These are phyloP conservation scores for Trametes cingulata DNA, from an alignment of 768 basidiomycete genomes.

Conservation along the genomic window DNA sequence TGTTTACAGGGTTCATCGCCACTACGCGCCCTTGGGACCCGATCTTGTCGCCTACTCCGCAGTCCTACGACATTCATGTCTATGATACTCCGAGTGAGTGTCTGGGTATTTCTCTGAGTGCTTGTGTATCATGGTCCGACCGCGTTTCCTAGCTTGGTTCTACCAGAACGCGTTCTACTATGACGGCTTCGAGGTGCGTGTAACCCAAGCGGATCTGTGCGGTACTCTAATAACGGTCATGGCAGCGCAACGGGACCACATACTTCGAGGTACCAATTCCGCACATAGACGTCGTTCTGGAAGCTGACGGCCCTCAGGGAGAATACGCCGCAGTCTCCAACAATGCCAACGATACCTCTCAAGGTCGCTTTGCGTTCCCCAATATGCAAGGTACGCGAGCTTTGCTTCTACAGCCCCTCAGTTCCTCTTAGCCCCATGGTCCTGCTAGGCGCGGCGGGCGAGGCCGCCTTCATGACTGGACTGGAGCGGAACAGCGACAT, in stretches of 20 bases:
- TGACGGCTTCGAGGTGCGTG: constrained; percentile 43
- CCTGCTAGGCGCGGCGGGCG: constrained; percentile 47
- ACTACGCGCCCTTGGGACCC: constrained; percentile 48
- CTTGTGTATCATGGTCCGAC: background rate
- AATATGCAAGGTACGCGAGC: constrained; percentile 50
- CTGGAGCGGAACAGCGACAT: constrained; percentile 61
- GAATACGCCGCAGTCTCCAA: constrained; percentile 65
- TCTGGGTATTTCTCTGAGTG: background rate
- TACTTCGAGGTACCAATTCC: constrained; percentile 51
- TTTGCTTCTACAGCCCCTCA: background rate
- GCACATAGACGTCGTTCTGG: background rate
- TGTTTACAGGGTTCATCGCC: constrained; percentile 53
- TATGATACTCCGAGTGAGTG: constrained; percentile 57
- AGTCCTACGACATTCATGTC: constrained; percentile 57
- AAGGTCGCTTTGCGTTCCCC: constrained; percentile 57
- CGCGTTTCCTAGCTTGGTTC: constrained; percentile 39
- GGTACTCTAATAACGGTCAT: background rate
- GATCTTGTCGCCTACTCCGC: constrained; percentile 48
- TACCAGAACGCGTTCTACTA: constrained; percentile 51
- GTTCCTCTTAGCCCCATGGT: background rate
- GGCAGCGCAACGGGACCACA: constrained; percentile 55
- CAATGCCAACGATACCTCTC: constrained; percentile 47
- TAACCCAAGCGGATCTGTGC: background rate
- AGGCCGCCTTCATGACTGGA: constrained; percentile 72
- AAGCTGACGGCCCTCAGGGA: constrained; percentile 36